Evolutionary conservation across 257 asterid species (phyloP).

Genomic region (Scutellaria minor): DNA sequence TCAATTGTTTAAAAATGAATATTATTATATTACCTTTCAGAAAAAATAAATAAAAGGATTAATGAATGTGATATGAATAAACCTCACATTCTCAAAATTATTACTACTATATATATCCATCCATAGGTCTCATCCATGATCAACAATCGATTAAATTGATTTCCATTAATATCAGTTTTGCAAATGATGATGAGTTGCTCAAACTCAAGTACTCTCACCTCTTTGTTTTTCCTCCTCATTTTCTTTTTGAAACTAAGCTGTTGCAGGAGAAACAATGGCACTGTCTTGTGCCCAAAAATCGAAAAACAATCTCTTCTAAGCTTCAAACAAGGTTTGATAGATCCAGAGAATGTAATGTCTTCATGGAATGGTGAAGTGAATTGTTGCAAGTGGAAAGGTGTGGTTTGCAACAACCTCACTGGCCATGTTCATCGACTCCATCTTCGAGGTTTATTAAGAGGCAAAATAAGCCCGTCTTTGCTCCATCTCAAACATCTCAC

Average conservation of each 20-base stretch:
- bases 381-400: conserved; percentile 35
- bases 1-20: no score
- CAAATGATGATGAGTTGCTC: neutral
- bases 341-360: neutral
- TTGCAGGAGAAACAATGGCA: neutral
- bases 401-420: conserved; percentile 25
- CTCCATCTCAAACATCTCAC: conserved; percentile 37
- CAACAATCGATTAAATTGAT: no score
- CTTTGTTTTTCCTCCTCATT: conserved; percentile 3
- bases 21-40: no score
- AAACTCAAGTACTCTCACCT: neutral
- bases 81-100: no score
- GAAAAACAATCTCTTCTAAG: conserved; percentile 33
- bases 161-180: no score
- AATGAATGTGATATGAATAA: no score
- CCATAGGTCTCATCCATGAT: no score
- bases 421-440: conserved; percentile 32
- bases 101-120: no score
- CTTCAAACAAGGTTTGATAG: conserved; percentile 26
- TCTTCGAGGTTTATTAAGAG: conserved; percentile 18
- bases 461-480: conserved; percentile 28
- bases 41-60: no score
- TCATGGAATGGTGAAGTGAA: conserved; percentile 31
- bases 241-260: neutral
- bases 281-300: conserved; percentile 17